A percentile compares a stretch with the other conserved stretches of the same genome.
Evolutionary conservation across 331 rosid genomes (phyloP).

Genomic region (Malus hybrid): DNA sequence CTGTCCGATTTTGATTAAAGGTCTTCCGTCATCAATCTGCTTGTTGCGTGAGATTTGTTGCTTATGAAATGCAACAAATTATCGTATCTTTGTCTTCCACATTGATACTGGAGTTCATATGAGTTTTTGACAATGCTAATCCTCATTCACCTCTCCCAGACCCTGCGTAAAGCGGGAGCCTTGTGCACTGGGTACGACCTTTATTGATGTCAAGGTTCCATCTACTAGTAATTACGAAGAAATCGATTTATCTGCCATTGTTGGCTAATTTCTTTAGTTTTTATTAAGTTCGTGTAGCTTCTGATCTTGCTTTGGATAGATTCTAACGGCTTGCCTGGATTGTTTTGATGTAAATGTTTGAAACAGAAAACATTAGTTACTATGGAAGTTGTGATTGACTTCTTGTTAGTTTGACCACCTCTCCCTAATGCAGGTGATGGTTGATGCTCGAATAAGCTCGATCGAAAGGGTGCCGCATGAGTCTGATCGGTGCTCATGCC

Average conservation of each 20-base stretch:
- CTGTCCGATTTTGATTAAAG: not conserved
- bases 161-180: no score
- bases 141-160: no score
- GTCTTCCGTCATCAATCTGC: not conserved
- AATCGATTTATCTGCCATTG: not conserved
- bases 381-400: constrained; percentile 1
- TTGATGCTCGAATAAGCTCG: constrained; percentile 83
- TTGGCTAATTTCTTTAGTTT: not conserved
- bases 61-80: no score
- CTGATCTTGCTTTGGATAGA: not conserved
- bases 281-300: not conserved
- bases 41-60: no score
- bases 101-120: no score
- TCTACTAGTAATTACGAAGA: no score
- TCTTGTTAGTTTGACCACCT: constrained; percentile 11
- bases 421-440: constrained; percentile 43
- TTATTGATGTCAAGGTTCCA: no score
- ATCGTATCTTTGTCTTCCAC: no score
- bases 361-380: not conserved
- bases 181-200: no score
- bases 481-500: constrained; percentile 50
- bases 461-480: constrained; percentile 75
- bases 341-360: not conserved
- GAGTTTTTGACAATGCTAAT: no score
- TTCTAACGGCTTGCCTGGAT: not conserved